Evolutionary conservation across 1,284 basidiomycete genomes (phyloP).

Genomic region (Jaminaea rosea): DNA sequence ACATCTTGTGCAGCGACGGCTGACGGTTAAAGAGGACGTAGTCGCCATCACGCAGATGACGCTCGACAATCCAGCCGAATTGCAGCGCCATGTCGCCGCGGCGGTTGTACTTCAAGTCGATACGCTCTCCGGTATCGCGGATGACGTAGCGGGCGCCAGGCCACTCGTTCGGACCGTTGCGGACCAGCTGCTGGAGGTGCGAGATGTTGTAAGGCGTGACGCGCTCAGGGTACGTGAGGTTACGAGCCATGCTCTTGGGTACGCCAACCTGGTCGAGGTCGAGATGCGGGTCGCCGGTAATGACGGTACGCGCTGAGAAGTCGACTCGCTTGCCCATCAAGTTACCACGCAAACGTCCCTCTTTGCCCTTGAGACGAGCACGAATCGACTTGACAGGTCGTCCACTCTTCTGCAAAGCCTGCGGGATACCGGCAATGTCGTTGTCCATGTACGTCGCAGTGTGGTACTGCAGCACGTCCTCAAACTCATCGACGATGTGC

Average conservation of each 20-base stretch:
- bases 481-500: constrained; percentile 90
- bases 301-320: constrained; percentile 97
- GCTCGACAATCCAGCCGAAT: constrained; percentile 97
- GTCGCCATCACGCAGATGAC: constrained; percentile 85
- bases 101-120: constrained; percentile 84
- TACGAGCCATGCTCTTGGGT: constrained; percentile 94
- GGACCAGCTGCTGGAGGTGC: constrained; percentile 88
- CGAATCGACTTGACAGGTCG: constrained; percentile 97
- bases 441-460: constrained; percentile 99
- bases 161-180: constrained; percentile 88
- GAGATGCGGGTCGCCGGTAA: constrained; percentile 96
- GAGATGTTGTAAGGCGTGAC: constrained; percentile 97
- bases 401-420: constrained; percentile 93
- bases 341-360: constrained; percentile 94
- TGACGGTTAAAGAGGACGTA: constrained; percentile 97
- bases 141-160: constrained; percentile 96
- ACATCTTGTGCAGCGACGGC: constrained; percentile 98
- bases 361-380: constrained; percentile 95
- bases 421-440: constrained; percentile 94
- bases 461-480: constrained; percentile 86
- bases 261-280: constrained; percentile 96
- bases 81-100: constrained; percentile 86
- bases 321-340: constrained; percentile 99
- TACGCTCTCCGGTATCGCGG: constrained; percentile 93
- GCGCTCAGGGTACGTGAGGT: constrained; percentile 91